Evolutionary conservation across 306 rosid species (phyloP), one percentile per base, ranked within the genome.

Genomic region (Vicia villosa): DNA sequence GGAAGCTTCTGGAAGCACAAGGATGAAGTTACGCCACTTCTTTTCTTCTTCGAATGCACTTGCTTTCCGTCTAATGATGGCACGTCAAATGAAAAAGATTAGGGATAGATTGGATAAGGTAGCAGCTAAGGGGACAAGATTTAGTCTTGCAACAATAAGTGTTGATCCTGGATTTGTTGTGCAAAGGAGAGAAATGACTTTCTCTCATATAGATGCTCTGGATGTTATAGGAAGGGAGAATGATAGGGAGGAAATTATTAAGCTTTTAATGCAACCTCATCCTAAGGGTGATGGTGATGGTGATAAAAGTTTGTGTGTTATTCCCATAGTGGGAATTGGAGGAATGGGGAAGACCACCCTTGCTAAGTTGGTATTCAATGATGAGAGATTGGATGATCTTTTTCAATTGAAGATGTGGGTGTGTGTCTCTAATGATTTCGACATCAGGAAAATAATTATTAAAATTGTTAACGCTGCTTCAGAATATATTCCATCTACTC

Each of bases 301-400:
- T 28, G 42, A 28, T n/a, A 15, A 15, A 49, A 17, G 52, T 5
- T 22, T 19, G n/a, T 30, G 63, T 57, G 63, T 57, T 30, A 6
- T 57, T 57, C 63, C 63, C 41, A 30, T 30, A 2, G 42, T 57
- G 63, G 41, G 63, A 30, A 57, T 57, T 57, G 41, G 63, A 57
- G 63, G 63, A 16, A 28, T 57, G 21, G 41, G 63, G 22, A 57
- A 14, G 42, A 30, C 63, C 13, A 57, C 63, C 28, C 63, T 30
- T 30, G 63, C 63, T 2, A 57, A 57, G 37, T 56, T 56, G 38
- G 50, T 43, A 6, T 43, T 14, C 17, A 43, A 43, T 43, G 50
- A 43, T 43, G 13, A 43, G 50, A 43, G 17, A 16, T 13, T 43
- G n/a, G 50, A 43, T 43, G 17, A 43, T 13, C 17, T 43, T 43